A percentile compares a stretch with the other conserved stretches of the same genome.
Conservation (phyloP, 2,329 filamentous ascomycete genomes). For the Myriosclerotinia scirpicola region DNA sequence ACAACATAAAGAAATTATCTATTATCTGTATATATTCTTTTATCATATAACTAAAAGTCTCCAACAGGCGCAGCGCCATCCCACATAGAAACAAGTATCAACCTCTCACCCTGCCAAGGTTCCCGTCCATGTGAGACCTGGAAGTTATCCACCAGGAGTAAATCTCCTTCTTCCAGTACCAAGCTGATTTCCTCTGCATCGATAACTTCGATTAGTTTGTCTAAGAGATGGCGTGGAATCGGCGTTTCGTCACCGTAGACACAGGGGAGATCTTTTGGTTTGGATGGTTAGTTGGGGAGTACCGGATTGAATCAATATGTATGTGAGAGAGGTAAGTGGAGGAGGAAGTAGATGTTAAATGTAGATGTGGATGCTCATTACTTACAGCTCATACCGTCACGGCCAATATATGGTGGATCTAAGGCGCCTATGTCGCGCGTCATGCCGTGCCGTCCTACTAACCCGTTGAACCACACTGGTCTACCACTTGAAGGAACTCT, state of each 20-base stretch:
- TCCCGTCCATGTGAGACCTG: not conserved
- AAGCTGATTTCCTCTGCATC: not conserved
- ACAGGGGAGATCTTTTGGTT: not conserved
- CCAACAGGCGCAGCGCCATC: too few relatives aligned
- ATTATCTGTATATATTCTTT: too few relatives aligned
- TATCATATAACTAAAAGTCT: too few relatives aligned
- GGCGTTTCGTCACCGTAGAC: not conserved
- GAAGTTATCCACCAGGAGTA: not conserved
- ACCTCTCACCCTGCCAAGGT: not conserved
- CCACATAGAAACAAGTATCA: not conserved
- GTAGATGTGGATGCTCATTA: not conserved
- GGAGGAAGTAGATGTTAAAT: not conserved
- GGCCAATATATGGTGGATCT: too few relatives aligned
- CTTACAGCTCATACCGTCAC: too few relatives aligned
- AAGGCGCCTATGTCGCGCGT: not conserved
- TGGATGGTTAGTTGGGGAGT: not conserved
- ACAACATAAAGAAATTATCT: too few relatives aligned
- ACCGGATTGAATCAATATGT: not conserved
- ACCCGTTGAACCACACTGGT: not conserved
- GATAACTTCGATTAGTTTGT: not conserved
- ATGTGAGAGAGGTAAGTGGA: too few relatives aligned
- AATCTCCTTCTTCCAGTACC: not conserved
- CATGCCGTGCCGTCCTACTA: not conserved
- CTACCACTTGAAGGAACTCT: not conserved
- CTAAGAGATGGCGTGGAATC: not conserved